Conservation (phyloP, 2,329 filamentous ascomycete genomes). For the Colletotrichum sp. region DNA sequence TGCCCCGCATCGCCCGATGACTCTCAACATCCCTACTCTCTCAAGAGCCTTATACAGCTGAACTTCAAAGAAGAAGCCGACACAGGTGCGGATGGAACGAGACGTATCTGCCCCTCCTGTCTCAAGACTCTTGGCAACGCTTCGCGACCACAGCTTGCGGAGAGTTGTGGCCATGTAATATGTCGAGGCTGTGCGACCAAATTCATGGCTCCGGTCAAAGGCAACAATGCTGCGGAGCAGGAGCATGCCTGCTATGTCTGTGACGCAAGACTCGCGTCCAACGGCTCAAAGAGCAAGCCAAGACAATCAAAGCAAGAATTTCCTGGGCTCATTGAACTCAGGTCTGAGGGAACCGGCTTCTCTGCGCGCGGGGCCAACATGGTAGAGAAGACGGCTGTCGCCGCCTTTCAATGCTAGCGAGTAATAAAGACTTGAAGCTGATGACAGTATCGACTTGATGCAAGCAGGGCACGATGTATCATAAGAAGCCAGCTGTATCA, state of each 20-base stretch:
- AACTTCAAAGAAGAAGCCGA: constrained; percentile 76
- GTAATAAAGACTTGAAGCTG: not conserved
- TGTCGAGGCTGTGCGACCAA: constrained; percentile 85
- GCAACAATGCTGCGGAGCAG: constrained; percentile 42
- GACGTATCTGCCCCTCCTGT: constrained; percentile 79
- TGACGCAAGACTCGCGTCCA: constrained; percentile 73
- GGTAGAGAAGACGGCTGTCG: constrained; percentile 77
- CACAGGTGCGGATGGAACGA: constrained; percentile 46
- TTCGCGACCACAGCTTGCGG: constrained; percentile 81
- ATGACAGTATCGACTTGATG: not conserved
- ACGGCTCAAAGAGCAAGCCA: constrained; percentile 46
- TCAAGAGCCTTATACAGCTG: constrained; percentile 79
- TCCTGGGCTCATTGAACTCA: constrained; percentile 81
- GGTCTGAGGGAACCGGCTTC: constrained; percentile 90
- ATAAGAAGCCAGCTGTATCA: not conserved
- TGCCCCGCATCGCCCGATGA: constrained; percentile 77
- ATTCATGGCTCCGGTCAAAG: constrained; percentile 70
- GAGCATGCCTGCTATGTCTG: constrained; percentile 83
- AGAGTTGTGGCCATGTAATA: constrained; percentile 89
- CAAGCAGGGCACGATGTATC: not conserved
- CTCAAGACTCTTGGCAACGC: constrained; percentile 83
- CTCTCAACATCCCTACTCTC: constrained; percentile 74
- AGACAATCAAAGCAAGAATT: constrained; percentile 53
- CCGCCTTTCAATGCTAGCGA: constrained; percentile 76
- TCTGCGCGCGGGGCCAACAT: constrained; percentile 84